Base-by-base conservation (phyloP, 1,139 yeast genomes). In the Blastobotrys apis region DNA sequence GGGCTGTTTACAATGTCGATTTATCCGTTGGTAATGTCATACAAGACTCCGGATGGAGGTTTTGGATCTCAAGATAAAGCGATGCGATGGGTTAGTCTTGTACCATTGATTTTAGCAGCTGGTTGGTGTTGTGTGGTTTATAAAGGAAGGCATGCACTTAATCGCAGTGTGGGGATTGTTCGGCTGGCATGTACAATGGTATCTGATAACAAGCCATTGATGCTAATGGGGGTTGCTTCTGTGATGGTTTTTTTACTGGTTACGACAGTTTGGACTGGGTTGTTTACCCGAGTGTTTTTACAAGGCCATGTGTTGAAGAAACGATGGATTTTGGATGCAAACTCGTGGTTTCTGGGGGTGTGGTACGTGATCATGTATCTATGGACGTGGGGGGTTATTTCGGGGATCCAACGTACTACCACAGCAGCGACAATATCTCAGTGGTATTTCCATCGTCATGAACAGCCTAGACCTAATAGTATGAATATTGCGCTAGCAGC, bases 311-410 rank as follows among this genome's bases (percentile, higher is more conserved):
- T 58, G 3, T 48, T 54, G 10, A 44, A 59, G 30, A 55, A 61
- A 10, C 51, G 58, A 15, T 63, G 66, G 66, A 54, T 62, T n/a
- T 49, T 63, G 37, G 63, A 59, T 36, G 53, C 62, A 22, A 55
- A 56, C 31, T 56, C 66, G 3, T 65, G 68, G 59, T 43, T 57
- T 3, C 55, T 68, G 1, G 72, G 67, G 1, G 59, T 59, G 4
- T 63, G 65, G 49, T 67, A 66, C 52, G 52, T 64, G 2, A 50
- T 69, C 23, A 60, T 67, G 63, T 69, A 65, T 48, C 49, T 70
- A 29, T 69, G 74, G 74, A 65, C 73, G 1, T 67, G 71, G 67
- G 68, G 68, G 1, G 64, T 69, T 16, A 48, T 69, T 10, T 57
- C 66, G 37, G 69, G 70, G 4, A 52, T 69, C 32, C 68, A 67